Conservation (phyloP, 1,284 basidiomycete species). For the Tremellales sp. region DNA sequence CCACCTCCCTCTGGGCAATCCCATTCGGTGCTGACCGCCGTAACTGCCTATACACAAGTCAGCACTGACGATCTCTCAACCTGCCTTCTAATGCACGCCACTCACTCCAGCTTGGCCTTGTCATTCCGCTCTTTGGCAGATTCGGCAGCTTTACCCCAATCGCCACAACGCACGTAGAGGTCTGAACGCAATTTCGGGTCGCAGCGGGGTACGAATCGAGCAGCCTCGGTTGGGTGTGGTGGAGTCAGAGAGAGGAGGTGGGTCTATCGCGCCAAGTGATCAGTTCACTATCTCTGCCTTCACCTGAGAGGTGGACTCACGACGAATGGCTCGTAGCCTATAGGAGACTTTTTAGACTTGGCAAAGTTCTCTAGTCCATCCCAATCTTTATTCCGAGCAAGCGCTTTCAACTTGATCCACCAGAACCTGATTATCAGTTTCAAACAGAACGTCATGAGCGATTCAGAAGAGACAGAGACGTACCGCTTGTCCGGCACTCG, state of each 20-base stretch:
- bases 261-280: slow-evolving; percentile 32
- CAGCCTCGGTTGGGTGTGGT: slow-evolving; percentile 63
- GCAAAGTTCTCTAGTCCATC: slow-evolving; percentile 77
- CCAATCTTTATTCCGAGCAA: slow-evolving; percentile 74
- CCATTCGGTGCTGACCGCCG: slow-evolving; percentile 69
- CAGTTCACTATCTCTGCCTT: background rate
- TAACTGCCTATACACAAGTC: slow-evolving; percentile 57
- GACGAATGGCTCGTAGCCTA: slow-evolving; percentile 92
- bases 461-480: slow-evolving; percentile 1
- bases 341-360: slow-evolving; percentile 81
- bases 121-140: slow-evolving; percentile 83
- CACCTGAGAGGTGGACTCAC: slow-evolving; percentile 55
- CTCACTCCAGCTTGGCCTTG: slow-evolving; percentile 74
- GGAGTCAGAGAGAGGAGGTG: slow-evolving; percentile 39
- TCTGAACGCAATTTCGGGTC: slow-evolving; percentile 77
- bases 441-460: background rate
- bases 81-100: slow-evolving; percentile 16
- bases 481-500: slow-evolving; percentile 87
- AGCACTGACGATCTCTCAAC: background rate
- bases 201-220: slow-evolving; percentile 70
- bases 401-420: slow-evolving; percentile 80
- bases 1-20: slow-evolving; percentile 70
- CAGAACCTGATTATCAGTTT: slow-evolving; percentile 59
- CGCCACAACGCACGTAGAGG: slow-evolving; percentile 78
- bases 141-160: slow-evolving; percentile 80